These are phyloP conservation scores for Nicotiana tabacum DNA, from an alignment of 257 asterid species.

Conservation along the genomic window DNA sequence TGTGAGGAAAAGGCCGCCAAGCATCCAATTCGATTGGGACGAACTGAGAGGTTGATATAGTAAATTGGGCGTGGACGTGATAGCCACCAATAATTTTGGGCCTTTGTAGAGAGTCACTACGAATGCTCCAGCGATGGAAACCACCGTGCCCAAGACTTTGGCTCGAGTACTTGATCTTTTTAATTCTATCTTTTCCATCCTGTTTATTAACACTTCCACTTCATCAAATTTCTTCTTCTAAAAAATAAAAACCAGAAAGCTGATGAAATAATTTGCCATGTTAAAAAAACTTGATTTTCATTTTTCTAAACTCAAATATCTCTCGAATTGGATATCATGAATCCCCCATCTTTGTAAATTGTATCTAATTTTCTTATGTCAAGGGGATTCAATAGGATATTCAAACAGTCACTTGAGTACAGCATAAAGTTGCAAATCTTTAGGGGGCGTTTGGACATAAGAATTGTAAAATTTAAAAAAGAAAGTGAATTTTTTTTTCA, in stretches of 20 bases:
- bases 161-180: constrained; percentile 58
- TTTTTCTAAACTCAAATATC: no score
- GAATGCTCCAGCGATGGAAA: constrained; percentile 77
- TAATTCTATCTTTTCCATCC: constrained; percentile 72
- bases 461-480: no score
- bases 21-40: constrained; percentile 57
- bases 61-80: constrained; percentile 12
- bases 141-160: constrained; percentile 63
- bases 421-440: no score
- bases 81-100: constrained; percentile 36
- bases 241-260: not conserved
- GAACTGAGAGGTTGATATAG: constrained; percentile 17
- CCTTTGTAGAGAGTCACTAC: constrained; percentile 80
- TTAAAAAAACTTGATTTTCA: not conserved
- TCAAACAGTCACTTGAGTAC: no score
- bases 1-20: constrained; percentile 67
- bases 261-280: not conserved
- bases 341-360: no score
- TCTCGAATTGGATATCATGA: no score
- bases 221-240: not conserved
- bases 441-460: no score
- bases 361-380: no score
- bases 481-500: no score
- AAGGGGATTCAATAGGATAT: no score
- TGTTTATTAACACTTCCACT: constrained; percentile 21